phyloP scores from a whole-genome alignment of 768 basidiomycete genomes.

The Podaxis sp. region DNA sequence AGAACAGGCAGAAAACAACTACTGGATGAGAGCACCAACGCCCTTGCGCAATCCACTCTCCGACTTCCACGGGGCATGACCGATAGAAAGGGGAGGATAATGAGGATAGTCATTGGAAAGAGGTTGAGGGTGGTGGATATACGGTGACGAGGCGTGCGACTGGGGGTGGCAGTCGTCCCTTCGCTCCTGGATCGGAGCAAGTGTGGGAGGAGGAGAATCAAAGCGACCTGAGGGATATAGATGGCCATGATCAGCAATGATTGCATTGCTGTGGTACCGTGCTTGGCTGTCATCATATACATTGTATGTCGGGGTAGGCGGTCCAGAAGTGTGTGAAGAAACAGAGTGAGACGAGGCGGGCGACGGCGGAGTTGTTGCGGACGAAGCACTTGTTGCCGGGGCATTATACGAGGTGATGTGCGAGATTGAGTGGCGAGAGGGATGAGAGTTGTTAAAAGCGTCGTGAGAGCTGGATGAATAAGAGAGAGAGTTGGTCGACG shows the following conservation, averaged over 20 bases:
- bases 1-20: conserved; percentile 6
- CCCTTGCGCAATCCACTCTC: conserved; percentile 39
- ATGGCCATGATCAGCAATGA: conserved; percentile 22
- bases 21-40: conserved; percentile 35
- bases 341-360: conserved; percentile 50
- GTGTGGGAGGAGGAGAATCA: conserved; percentile 48
- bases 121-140: conserved; percentile 38
- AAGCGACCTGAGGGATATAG: conserved; percentile 29
- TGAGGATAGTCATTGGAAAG: conserved; percentile 36
- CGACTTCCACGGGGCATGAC: conserved; percentile 41
- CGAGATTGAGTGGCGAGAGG: conserved; percentile 57
- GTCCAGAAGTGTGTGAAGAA: conserved; percentile 38
- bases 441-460: conserved; percentile 25
- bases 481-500: conserved; percentile 16
- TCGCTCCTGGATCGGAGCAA: conserved; percentile 53
- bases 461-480: conserved; percentile 28
- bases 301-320: conserved; percentile 40
- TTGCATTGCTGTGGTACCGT: conserved; percentile 29
- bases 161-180: conserved; percentile 27
- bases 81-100: conserved; percentile 33
- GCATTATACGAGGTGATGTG: conserved; percentile 46
- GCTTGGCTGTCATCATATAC: conserved; percentile 41
- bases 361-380: conserved; percentile 38
- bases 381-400: conserved; percentile 23
- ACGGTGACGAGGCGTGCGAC: conserved; percentile 27